Conservation (phyloP, 345 rosid genomes). For the Populus nigra region DNA sequence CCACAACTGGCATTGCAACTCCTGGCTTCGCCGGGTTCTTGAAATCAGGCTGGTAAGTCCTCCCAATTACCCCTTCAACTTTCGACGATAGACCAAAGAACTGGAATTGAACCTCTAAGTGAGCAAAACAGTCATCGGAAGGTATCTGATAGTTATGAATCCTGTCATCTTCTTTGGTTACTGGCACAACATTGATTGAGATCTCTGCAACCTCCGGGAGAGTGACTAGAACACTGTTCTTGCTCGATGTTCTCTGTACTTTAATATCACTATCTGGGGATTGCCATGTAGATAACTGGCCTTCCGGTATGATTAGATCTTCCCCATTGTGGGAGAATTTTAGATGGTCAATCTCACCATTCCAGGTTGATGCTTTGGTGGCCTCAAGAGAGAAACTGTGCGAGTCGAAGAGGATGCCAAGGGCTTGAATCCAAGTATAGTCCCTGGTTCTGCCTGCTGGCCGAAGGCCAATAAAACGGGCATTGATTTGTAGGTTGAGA, state of each 20-base stretch:
- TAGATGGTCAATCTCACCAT: constrained; percentile 47
- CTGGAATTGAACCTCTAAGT: constrained; percentile 61
- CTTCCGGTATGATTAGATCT: constrained; percentile 42
- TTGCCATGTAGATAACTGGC: constrained; percentile 46
- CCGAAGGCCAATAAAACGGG: constrained; percentile 59
- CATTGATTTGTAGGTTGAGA: constrained; percentile 56
- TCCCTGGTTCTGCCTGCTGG: constrained; percentile 49
- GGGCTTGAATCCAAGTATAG: constrained; percentile 66
- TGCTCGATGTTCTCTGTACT: constrained; percentile 51
- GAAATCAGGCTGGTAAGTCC: constrained; percentile 59
- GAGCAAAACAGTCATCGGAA: constrained; percentile 55
- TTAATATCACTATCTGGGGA: constrained; percentile 38
- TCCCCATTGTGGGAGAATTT: constrained; percentile 47
- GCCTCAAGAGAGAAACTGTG: constrained; percentile 59
- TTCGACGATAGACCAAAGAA: constrained; percentile 49
- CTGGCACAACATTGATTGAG: constrained; percentile 59
- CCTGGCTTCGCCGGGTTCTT: constrained; percentile 61
- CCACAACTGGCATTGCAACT: constrained; percentile 54
- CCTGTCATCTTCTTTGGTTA: constrained; percentile 62
- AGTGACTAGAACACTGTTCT: constrained; percentile 46
- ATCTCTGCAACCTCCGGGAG: constrained; percentile 48
- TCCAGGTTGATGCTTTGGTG: constrained; percentile 44
- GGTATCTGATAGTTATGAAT: constrained; percentile 59
- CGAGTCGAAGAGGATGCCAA: constrained; percentile 49
- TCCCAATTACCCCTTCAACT: constrained; percentile 66